Evolutionary conservation across 257 asterid genomes (phyloP).

Genomic region (Capsicum baccatum): DNA sequence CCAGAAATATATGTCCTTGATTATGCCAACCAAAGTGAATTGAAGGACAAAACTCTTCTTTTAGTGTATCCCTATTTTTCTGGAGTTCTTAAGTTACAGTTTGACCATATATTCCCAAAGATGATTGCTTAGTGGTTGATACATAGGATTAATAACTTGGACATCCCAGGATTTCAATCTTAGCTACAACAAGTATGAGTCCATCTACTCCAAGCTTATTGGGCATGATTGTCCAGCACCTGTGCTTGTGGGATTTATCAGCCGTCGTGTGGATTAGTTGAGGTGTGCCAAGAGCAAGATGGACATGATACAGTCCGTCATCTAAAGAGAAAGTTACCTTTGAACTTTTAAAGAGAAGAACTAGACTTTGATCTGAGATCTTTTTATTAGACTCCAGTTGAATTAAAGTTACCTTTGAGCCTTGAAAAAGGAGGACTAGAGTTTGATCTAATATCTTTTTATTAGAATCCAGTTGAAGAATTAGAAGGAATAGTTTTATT

Average conservation of each 20-base stretch:
- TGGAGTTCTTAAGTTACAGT: not conserved
- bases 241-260: conserved; percentile 3
- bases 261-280: not conserved
- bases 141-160: not conserved
- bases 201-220: not conserved
- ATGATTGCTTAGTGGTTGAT: not conserved
- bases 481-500: conserved; percentile 7
- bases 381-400: not conserved
- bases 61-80: not conserved
- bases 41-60: not conserved
- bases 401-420: not conserved
- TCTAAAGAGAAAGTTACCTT: not conserved
- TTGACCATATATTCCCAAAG: not conserved
- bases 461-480: not conserved
- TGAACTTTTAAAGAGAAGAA: not conserved
- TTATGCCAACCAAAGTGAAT: not conserved
- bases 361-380: not conserved
- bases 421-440: not conserved
- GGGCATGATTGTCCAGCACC: not conserved
- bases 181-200: not conserved
- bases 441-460: not conserved
- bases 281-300: not conserved
- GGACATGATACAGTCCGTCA: not conserved
- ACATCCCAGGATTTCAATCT: not conserved
- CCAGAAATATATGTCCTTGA: conserved; percentile 8